Evolutionary conservation across 139 green algal species (phyloP), one percentile per base, ranked within the genome.

Genomic region (Chlorella sp.): DNA sequence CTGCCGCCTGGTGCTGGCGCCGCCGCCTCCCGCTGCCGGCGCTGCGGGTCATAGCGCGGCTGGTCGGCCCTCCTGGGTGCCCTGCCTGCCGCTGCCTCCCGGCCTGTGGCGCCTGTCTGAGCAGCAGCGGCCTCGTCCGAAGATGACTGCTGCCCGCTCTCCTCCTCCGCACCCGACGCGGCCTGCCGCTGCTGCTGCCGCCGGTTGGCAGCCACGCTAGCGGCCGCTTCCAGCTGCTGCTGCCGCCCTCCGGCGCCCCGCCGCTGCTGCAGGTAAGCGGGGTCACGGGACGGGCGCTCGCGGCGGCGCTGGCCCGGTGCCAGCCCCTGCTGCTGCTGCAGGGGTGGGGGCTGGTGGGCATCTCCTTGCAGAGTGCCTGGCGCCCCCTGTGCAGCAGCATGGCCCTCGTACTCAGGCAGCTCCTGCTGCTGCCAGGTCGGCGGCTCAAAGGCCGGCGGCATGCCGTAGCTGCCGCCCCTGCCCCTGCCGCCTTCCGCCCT

Each of bases 191-290:
- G 75, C 51, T 69, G 51, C 36, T 69, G 75, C 41, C 26, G 26
- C 43, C 72, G 72, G 70, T 48, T 54, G 78, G 81, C 74, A 40
- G 81, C 36, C 32, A 44, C 81, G 54, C 46, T 48, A 4, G 43
- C 65, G 41, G 43, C 43, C 72, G n/a, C 80, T 54, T 80, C 64
- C 74, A 76, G 51, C 17, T 67, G 51, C 67, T 84, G 80, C 51
- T 54, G 65, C 74, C 51, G 51, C 13, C 56, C 62, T 24, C n/a
- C 36, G 3, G 19, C 44, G 28, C 43, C 73, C 20, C 32, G 51
- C 67, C 30, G 67, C 67, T 43, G 67, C 67, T 73, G 67, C n/a
- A 43, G 65, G 36, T 38, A 24, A 16, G 51, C 51, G 16, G 51
- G 51, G 16, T 60, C 16, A 22, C 68, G n/a, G 16, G 41, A 73